A percentile compares a stretch with the other conserved stretches of the same genome.
Evolutionary conservation across 75 land plant genomes (phyloP).

Genomic region (Selaginella tamariscina): DNA sequence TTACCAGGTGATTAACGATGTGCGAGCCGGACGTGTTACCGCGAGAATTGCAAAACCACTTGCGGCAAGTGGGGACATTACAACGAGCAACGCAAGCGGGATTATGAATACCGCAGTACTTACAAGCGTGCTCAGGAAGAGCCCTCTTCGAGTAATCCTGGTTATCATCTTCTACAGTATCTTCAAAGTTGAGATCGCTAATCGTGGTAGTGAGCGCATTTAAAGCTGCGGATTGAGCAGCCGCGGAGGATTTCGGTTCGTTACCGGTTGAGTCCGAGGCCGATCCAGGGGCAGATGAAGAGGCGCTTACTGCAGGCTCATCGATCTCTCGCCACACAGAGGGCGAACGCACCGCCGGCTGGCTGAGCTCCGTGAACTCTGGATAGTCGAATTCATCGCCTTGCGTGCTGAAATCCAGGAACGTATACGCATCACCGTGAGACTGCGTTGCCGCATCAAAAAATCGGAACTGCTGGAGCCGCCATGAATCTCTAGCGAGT

Average conservation of each 20-base stretch:
- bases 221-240: conserved; percentile 16
- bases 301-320: neutral
- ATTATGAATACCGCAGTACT: conserved; percentile 90
- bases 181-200: conserved; percentile 74
- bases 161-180: conserved; percentile 50
- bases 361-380: conserved; percentile 53
- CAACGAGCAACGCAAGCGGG: conserved; percentile 94
- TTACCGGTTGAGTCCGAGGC: conserved; percentile 12
- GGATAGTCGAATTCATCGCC: conserved; percentile 89
- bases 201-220: conserved; percentile 56
- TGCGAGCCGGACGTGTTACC: conserved; percentile 99
- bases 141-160: conserved; percentile 74
- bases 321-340: conserved; percentile 24
- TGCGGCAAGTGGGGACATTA: conserved; percentile 85
- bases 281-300: neutral
- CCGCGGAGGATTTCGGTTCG: conserved; percentile 13
- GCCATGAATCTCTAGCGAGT: too few relatives aligned
- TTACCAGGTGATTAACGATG: conserved; percentile 93
- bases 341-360: conserved; percentile 37
- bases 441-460: conserved; percentile 37
- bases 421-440: conserved; percentile 84
- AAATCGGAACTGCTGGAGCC: neutral
- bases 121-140: conserved; percentile 84
- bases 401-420: conserved; percentile 90
- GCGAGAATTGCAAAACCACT: conserved; percentile 97